Evolutionary conservation across 208 protist genomes (phyloP), one percentile per base, ranked within the genome.

Genomic region (Giardia muris): DNA sequence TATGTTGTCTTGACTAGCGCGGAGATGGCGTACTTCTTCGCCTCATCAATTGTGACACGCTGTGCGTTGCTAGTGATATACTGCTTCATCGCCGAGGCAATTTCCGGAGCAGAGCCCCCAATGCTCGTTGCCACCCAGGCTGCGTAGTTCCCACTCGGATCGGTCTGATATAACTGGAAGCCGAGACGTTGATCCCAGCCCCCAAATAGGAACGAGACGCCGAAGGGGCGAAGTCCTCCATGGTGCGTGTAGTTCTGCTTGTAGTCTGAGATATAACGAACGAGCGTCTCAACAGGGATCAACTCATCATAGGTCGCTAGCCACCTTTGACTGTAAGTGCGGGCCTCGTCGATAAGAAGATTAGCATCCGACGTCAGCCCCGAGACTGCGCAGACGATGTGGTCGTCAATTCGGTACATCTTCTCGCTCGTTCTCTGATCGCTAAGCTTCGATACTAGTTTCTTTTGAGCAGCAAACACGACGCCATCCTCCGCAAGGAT

Each of bases 331-430:
- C 43, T 2, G 4, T 47, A 90, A 2, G 45, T 4, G 19, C 87
- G 1, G 45, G 43, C 87, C 43, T 90, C 87, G 10, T 90, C 87
- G 43, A 90, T 47, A 3, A 90, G 44, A 19, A 47, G 0, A 90
- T 90, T 90, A n/a, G 87, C 87, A 90, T 90, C 87, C n/a, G 87
- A 2, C 1, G 45, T 47, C n/a, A 90, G 2, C 45, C 87, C 87
- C 46, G 10, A 90, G 30, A 90, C 87, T 48, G 87, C 87, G 4
- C 2, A 4, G 2, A 2, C 2, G 30, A 90, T 2, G 87, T 3
- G 44, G 2, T 44, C 19, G n/a, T 90, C 87, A 19, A 90, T 22
- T 10, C 30, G n/a, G 2, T 2, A 90, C 19, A 90, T 3, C 43
- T 90, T 90, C 48, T 47, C 87, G 45, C 42, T 47, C 48, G 42